phyloP scores from a whole-genome alignment of 2,329 filamentous ascomycete genomes.

The Colletotrichum sp. region DNA sequence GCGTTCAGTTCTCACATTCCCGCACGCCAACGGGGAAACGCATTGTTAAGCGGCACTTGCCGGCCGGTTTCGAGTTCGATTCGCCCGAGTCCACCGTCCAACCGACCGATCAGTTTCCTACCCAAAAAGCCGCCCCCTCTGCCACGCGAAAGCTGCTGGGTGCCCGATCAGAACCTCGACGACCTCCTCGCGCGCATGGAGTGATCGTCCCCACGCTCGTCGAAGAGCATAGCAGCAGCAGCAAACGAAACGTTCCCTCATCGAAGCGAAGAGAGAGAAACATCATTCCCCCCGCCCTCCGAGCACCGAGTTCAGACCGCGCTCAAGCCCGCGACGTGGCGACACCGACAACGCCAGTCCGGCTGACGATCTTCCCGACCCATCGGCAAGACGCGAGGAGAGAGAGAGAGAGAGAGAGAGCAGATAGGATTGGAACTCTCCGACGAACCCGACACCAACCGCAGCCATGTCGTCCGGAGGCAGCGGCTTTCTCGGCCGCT shows the following conservation, averaged over 20 bases:
- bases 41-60: slow-evolving; percentile 16
- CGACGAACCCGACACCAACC: background rate
- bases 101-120: background rate
- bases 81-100: slow-evolving; percentile 1
- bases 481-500: slow-evolving; percentile 69
- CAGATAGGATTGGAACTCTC: background rate
- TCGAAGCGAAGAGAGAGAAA: background rate
- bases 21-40: background rate
- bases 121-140: background rate
- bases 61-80: slow-evolving; percentile 18
- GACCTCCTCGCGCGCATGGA: slow-evolving; percentile 14
- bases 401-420: background rate
- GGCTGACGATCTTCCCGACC: background rate
- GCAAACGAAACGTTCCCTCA: background rate
- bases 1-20: background rate
- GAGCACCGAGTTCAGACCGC: background rate
- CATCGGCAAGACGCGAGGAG: background rate
- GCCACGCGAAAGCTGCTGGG: background rate
- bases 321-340: background rate
- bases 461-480: slow-evolving; percentile 59
- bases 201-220: slow-evolving; percentile 11
- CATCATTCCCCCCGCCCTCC: background rate
- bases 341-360: background rate
- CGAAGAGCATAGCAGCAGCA: background rate
- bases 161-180: background rate